These are phyloP conservation scores for Candida nitratophila DNA, from an alignment of 805 yeast genomes.

Conservation along the genomic window DNA sequence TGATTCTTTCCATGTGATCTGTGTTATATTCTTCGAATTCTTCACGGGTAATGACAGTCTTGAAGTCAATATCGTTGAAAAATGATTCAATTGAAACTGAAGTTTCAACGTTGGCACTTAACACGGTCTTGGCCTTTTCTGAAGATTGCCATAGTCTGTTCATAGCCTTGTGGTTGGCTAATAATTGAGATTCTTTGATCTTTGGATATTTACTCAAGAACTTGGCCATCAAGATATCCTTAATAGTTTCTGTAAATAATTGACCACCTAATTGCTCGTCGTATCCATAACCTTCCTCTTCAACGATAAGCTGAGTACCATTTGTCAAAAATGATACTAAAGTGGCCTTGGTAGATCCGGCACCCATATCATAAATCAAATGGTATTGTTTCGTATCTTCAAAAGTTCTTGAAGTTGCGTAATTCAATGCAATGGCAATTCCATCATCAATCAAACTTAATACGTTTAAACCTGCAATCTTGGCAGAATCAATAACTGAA, in stretches of 20 bases:
- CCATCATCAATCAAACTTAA: conserved; percentile 82
- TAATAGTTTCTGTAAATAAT: conserved; percentile 57
- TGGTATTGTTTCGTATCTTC: conserved; percentile 47
- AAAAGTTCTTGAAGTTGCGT: conserved; percentile 49
- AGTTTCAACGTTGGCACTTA: conserved; percentile 85
- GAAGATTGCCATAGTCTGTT: conserved; percentile 74
- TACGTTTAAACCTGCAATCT: conserved; percentile 57
- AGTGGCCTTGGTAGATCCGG: conserved; percentile 85
- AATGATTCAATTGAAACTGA: conserved; percentile 71
- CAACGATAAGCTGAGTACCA: conserved; percentile 37
- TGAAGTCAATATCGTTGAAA: conserved; percentile 68
- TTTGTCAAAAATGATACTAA: conserved; percentile 55
- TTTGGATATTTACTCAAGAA: conserved; percentile 42
- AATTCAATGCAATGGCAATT: conserved; percentile 82
- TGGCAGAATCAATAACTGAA: conserved; percentile 67
- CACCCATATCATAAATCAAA: conserved; percentile 84
- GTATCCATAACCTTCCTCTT: conserved; percentile 65
- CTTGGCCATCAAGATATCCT: conserved; percentile 50
- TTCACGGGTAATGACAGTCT: conserved; percentile 57
- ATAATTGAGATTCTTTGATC: conserved; percentile 31
- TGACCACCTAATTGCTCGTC: conserved; percentile 74
- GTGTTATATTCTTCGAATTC: conserved; percentile 62
- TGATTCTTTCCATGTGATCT: conserved; percentile 38
- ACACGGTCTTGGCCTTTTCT: conserved; percentile 78
- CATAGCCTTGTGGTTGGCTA: conserved; percentile 45